Conservation (phyloP, 176 grass and related monocot genomes). For the Aegilops speltoides region DNA sequence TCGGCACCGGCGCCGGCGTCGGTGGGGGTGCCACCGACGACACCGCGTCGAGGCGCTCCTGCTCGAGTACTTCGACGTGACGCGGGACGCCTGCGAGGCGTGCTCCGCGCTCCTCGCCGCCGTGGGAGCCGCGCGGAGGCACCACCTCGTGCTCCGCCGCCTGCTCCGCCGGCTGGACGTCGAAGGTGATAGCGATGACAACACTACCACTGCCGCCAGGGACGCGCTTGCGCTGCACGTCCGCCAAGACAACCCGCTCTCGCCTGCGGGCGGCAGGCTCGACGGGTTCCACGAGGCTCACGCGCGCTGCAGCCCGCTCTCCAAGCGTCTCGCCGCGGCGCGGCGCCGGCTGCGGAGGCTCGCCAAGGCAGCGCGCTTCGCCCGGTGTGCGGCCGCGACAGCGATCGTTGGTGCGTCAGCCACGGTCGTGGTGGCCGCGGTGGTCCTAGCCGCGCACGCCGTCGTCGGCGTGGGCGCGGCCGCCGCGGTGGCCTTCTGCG, state of each 20-base stretch:
- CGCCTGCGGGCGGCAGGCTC: neutral
- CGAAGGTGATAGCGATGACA: neutral
- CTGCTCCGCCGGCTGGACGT: slow-evolving; percentile 40
- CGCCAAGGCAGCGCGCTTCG: slow-evolving; percentile 11
- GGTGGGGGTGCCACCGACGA: neutral
- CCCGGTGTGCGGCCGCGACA: slow-evolving; percentile 26
- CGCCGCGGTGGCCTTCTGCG: neutral
- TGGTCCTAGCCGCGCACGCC: slow-evolving; percentile 44
- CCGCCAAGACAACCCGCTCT: slow-evolving; percentile 62
- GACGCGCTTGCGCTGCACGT: slow-evolving; percentile 41
- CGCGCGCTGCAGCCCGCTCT: slow-evolving; percentile 42
- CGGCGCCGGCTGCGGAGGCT: slow-evolving; percentile 29
- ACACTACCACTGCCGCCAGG: neutral
- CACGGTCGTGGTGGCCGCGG: slow-evolving; percentile 22
- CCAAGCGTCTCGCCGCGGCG: slow-evolving; percentile 29
- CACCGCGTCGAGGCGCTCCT: slow-evolving; percentile 34
- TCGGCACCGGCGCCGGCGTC: neutral
- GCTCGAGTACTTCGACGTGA: slow-evolving; percentile 73
- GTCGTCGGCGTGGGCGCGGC: slow-evolving; percentile 42
- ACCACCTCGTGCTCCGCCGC: slow-evolving; percentile 47
- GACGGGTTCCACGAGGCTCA: slow-evolving; percentile 45
- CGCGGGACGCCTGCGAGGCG: slow-evolving; percentile 52
- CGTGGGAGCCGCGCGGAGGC: slow-evolving; percentile 41
- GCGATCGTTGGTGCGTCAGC: slow-evolving; percentile 33
- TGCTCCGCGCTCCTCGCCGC: slow-evolving; percentile 60